Evolutionary conservation across 2,329 filamentous ascomycete species (phyloP).

Genomic region (Paecilomyces fulvus): DNA sequence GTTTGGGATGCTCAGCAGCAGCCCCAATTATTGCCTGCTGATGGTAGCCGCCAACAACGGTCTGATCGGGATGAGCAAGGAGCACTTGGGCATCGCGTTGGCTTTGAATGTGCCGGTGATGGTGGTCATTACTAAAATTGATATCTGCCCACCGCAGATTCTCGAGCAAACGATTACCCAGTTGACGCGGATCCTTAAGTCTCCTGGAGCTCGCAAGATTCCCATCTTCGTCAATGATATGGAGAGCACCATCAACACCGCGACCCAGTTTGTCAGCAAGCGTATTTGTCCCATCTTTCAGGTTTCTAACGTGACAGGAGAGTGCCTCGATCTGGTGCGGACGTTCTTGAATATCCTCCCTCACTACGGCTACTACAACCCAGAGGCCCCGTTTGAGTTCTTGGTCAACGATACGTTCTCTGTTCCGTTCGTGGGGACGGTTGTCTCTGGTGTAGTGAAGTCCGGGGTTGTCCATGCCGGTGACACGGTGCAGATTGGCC

Average conservation of each 20-base stretch:
- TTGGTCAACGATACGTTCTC: constrained; percentile 97
- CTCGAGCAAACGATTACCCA: constrained; percentile 87
- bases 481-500: constrained; percentile 82
- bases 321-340: constrained; percentile 81
- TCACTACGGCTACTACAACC: constrained; percentile 86
- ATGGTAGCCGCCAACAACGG: constrained; percentile 99
- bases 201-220: constrained; percentile 86
- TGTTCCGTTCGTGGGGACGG: constrained; percentile 91
- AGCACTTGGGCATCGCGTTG: constrained; percentile 89
- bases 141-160: constrained; percentile 94
- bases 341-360: constrained; percentile 93
- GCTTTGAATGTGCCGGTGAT: constrained; percentile 95
- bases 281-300: constrained; percentile 96
- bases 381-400: constrained; percentile 83
- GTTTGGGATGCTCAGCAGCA: constrained; percentile 87
- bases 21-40: constrained; percentile 91
- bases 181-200: constrained; percentile 86
- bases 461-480: constrained; percentile 79
- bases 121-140: constrained; percentile 96
- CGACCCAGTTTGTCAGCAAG: constrained; percentile 89
- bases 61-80: constrained; percentile 94
- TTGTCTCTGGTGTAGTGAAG: constrained; percentile 90
- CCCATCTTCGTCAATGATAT: constrained; percentile 89
- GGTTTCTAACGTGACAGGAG: constrained; percentile 93
- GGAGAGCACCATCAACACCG: constrained; percentile 89